phyloP scores from a whole-genome alignment of 208 protist genomes.

The Naegleria gruberi region DNA sequence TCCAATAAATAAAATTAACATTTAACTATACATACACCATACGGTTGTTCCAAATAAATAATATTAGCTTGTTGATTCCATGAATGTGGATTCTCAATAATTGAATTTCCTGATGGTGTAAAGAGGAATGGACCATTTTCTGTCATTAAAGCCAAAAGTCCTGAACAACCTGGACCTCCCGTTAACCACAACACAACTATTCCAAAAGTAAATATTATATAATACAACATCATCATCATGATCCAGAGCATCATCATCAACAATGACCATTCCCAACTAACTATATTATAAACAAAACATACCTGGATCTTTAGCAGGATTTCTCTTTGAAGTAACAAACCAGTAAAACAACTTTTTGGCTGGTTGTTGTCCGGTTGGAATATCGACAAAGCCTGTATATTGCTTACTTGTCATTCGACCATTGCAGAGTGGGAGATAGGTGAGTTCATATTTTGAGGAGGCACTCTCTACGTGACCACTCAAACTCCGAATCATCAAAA shows the following conservation, averaged over 20 bases:
- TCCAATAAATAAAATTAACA: too few relatives aligned
- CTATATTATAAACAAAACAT: not conserved
- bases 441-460: not conserved
- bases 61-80: not conserved
- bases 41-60: not conserved
- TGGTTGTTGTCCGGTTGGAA: not conserved
- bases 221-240: too few relatives aligned
- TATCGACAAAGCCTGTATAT: not conserved
- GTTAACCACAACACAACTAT: not conserved
- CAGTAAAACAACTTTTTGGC: not conserved
- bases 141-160: not conserved
- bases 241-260: too few relatives aligned
- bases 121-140: not conserved
- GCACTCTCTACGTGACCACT: too few relatives aligned
- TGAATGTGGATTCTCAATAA: not conserved
- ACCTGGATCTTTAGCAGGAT: not conserved
- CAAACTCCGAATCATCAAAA: too few relatives aligned
- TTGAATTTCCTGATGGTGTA: not conserved
- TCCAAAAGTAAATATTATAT: not conserved
- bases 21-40: not conserved
- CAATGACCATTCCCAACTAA: not conserved
- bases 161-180: not conserved
- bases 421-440: not conserved
- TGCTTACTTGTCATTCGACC: not conserved
- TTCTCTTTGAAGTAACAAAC: not conserved